A percentile compares a stretch with the other conserved stretches of the same genome.
These are phyloP conservation scores for Ascochyta viciae-villosae DNA, from an alignment of 2,329 filamentous ascomycete genomes.

Conservation along the genomic window DNA sequence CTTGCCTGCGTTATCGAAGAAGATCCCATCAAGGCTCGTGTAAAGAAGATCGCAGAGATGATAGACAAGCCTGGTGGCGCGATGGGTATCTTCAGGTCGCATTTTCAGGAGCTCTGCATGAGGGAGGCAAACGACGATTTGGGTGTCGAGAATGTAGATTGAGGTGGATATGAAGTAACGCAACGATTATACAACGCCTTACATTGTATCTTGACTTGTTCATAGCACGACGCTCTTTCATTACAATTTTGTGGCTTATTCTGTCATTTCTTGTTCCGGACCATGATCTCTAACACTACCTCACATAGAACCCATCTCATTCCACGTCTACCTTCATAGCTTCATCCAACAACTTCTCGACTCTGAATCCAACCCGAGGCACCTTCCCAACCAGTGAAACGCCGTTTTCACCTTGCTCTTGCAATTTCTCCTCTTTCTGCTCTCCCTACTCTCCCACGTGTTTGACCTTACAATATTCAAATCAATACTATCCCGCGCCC, in stretches of 20 bases:
- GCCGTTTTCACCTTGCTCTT: neutral
- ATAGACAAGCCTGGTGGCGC: neutral
- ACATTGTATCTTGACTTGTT: too few species aligned
- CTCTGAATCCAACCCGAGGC: neutral
- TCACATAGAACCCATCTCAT: too few species aligned
- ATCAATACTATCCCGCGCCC: slow-evolving; percentile 8
- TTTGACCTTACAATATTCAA: slow-evolving; percentile 1
- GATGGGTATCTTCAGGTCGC: neutral
- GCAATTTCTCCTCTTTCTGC: neutral
- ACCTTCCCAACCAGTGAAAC: neutral
- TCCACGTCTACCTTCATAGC: neutral
- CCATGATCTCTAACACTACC: too few species aligned
- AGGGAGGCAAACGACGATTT: neutral
- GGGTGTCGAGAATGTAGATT: slow-evolving; percentile 1
- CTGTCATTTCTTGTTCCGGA: too few species aligned
- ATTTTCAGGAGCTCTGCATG: neutral
- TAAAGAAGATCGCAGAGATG: neutral
- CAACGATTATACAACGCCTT: neutral
- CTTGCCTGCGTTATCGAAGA: neutral
- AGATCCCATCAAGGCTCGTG: neutral
- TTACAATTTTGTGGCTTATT: neutral
- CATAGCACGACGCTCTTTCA: too few species aligned
- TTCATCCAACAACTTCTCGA: neutral
- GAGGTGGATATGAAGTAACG: neutral
- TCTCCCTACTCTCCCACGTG: slow-evolving; percentile 1